Conservation (phyloP, 2,329 filamentous ascomycete genomes). For the Alternaria brassicae region DNA sequence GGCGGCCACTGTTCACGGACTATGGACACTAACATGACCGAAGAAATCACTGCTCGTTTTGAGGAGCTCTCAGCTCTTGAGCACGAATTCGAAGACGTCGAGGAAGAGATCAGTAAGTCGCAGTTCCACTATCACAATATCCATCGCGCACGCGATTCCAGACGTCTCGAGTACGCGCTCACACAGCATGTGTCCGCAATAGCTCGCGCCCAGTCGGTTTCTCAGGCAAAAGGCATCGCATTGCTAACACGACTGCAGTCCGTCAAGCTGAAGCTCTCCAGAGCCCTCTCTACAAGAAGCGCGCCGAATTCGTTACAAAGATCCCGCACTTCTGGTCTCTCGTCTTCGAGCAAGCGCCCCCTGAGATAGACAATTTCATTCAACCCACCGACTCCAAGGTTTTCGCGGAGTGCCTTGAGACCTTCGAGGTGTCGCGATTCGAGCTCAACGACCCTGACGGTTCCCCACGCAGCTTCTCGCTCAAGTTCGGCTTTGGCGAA, state of each 20-base stretch:
- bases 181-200: background rate
- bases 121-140: background rate
- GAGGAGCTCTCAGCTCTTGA: slow-evolving; percentile 82
- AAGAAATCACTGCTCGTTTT: slow-evolving; percentile 57
- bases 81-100: slow-evolving; percentile 81
- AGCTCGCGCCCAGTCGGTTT: background rate
- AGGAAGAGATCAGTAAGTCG: slow-evolving; percentile 76
- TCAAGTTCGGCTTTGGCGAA: slow-evolving; percentile 75
- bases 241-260: slow-evolving; percentile 58
- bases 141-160: background rate
- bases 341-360: slow-evolving; percentile 85
- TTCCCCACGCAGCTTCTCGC: slow-evolving; percentile 78
- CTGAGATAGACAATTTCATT: slow-evolving; percentile 87
- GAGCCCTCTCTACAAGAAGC: slow-evolving; percentile 76
- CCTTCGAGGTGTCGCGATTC: slow-evolving; percentile 78
- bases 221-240: background rate
- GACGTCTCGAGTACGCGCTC: background rate
- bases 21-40: slow-evolving; percentile 33
- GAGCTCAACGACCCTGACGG: slow-evolving; percentile 73
- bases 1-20: slow-evolving; percentile 8
- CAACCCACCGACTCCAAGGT: slow-evolving; percentile 79
- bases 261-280: slow-evolving; percentile 74
- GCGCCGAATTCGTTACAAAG: slow-evolving; percentile 70
- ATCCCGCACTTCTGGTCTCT: slow-evolving; percentile 95
- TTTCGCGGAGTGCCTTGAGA: slow-evolving; percentile 71